phyloP scores from a whole-genome alignment of 2,329 filamentous ascomycete species.

The Colletotrichum coccodes region DNA sequence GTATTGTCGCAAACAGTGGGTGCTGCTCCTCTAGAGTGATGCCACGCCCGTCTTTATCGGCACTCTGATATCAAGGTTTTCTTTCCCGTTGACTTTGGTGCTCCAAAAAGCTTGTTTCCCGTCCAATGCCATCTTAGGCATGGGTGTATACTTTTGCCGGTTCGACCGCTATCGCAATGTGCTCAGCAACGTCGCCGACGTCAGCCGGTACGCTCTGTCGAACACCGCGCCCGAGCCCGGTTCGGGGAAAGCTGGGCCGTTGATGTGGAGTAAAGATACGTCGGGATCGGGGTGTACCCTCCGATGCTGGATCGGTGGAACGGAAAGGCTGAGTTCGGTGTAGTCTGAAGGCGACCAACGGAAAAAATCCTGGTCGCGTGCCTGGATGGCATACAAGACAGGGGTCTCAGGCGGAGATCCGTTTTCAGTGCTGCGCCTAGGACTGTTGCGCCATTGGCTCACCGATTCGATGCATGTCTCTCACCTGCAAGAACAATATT shows the following conservation, averaged over 20 bases:
- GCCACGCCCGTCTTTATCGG: too few species aligned
- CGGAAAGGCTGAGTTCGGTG: background rate
- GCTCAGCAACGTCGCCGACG: too few species aligned
- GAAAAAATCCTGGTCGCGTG: background rate
- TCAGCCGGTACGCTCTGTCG: too few species aligned
- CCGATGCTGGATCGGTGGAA: background rate
- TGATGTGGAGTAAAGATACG: background rate
- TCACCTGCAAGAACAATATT: conserved; percentile 10
- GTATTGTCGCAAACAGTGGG: too few species aligned
- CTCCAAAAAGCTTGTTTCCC: too few species aligned
- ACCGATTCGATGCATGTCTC: conserved; percentile 12
- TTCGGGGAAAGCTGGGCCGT: background rate
- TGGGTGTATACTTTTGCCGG: too few species aligned
- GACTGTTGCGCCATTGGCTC: conserved; percentile 13
- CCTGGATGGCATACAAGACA: background rate
- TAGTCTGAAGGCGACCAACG: background rate
- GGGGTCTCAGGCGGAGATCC: background rate
- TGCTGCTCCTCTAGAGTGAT: too few species aligned
- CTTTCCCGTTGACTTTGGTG: too few species aligned
- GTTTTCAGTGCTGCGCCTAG: background rate
- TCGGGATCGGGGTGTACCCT: background rate
- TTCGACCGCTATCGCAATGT: too few species aligned
- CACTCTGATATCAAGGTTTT: too few species aligned
- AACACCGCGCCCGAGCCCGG: too few species aligned
- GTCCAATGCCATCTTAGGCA: too few species aligned